Percentiles rank a stretch among this genome's conserved stretches.
Evolutionary conservation across 352 stramenopile species (phyloP).

Genomic region (Pythium scleroteichum): DNA sequence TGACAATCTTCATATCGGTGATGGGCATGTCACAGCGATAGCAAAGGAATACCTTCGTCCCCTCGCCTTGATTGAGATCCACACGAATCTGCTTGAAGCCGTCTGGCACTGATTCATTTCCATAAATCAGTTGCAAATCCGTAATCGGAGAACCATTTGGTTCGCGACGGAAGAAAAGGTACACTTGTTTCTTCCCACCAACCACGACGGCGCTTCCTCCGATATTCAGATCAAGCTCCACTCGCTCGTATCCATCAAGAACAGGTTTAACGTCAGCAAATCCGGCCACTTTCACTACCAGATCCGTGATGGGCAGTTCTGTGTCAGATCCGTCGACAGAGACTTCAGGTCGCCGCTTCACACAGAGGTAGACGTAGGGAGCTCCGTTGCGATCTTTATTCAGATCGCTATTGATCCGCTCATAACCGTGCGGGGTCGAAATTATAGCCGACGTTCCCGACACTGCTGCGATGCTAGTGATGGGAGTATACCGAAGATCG

Average conservation of each 20-base stretch:
- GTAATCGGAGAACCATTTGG: conserved; percentile 82
- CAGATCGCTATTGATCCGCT: conserved; percentile 80
- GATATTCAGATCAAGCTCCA: conserved; percentile 83
- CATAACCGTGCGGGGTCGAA: conserved; percentile 58
- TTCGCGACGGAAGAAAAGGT: conserved; percentile 77
- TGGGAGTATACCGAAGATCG: conserved; percentile 85
- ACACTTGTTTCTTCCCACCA: conserved; percentile 82
- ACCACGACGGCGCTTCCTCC: conserved; percentile 48
- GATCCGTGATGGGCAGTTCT: conserved; percentile 73
- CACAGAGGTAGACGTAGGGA: conserved; percentile 84
- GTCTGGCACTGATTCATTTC: conserved; percentile 79
- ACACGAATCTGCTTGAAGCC: conserved; percentile 86
- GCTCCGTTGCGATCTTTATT: conserved; percentile 82
- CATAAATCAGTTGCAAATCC: conserved; percentile 79
- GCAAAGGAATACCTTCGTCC: conserved; percentile 81
- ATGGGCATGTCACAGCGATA: conserved; percentile 90
- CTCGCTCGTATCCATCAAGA: conserved; percentile 70
- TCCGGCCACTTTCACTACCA: conserved; percentile 70
- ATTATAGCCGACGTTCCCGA: conserved; percentile 76
- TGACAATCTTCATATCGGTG: conserved; percentile 86
- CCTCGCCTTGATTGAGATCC: conserved; percentile 86
- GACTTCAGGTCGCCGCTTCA: conserved; percentile 65
- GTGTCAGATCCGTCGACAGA: conserved; percentile 11
- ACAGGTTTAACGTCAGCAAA: conserved; percentile 60
- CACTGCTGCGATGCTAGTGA: conserved; percentile 76